Evolutionary conservation across 2,329 filamentous ascomycete genomes (phyloP).

Genomic region (Ascochyta koolunga): DNA sequence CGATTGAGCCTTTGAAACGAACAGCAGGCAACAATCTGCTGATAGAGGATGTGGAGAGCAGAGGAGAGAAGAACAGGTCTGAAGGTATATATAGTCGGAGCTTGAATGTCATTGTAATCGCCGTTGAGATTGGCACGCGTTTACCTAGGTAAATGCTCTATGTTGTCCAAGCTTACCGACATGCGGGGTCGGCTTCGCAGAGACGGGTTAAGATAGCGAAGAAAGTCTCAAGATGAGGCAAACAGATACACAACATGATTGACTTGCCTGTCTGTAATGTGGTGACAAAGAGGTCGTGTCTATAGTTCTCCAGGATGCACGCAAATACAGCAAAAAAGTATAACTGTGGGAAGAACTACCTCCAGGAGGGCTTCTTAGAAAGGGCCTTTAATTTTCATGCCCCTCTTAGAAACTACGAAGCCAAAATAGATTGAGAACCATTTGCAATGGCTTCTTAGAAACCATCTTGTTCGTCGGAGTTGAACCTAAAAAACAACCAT

Average conservation of each 20-base stretch:
- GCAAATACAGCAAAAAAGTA: background rate
- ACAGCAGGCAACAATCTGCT: background rate
- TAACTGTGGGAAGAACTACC: background rate
- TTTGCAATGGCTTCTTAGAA: background rate
- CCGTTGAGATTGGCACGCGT: background rate
- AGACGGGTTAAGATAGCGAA: background rate
- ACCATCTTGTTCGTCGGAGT: background rate
- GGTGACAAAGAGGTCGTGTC: background rate
- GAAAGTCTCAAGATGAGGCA: slow-evolving; percentile 3
- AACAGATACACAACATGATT: no score
- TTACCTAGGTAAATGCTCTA: slow-evolving; percentile 6
- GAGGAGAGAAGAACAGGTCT: background rate
- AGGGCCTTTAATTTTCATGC: no score
- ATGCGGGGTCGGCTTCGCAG: slow-evolving; percentile 25
- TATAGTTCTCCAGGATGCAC: background rate
- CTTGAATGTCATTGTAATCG: background rate
- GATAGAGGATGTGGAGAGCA: background rate
- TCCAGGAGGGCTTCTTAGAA: no score
- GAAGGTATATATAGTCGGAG: background rate
- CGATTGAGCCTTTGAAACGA: background rate
- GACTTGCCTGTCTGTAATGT: background rate
- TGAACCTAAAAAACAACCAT: background rate
- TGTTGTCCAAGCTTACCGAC: slow-evolving; percentile 12
- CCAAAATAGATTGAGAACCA: background rate
- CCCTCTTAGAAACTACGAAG: no score